Evolutionary conservation across 208 protist genomes (phyloP).

Genomic region (Trypanosomatidae sp.): DNA sequence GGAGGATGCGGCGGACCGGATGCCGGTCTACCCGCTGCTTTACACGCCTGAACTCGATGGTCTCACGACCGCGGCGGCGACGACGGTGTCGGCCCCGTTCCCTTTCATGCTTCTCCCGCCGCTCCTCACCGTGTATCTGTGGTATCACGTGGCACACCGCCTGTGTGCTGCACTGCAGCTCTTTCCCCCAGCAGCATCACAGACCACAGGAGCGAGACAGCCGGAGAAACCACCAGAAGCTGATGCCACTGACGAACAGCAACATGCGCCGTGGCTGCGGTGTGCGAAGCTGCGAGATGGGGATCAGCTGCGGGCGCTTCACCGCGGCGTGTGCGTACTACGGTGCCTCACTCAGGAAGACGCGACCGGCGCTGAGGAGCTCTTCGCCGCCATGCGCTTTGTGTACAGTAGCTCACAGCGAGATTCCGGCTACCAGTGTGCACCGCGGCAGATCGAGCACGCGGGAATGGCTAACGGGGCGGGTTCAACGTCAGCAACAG

Average conservation of each 20-base stretch:
- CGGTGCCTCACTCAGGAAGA: constrained; percentile 21
- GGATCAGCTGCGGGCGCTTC: constrained; percentile 6
- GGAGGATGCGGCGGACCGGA: not conserved
- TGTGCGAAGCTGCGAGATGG: constrained; percentile 4
- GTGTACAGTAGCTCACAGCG: not conserved
- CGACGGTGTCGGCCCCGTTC: constrained; percentile 10
- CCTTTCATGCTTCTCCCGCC: constrained; percentile 24
- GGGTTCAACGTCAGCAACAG: not conserved
- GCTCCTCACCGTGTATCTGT: constrained; percentile 26
- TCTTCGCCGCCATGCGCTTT: constrained; percentile 28
- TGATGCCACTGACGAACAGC: not conserved
- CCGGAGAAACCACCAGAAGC: not conserved
- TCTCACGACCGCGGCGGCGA: not conserved
- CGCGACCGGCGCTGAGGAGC: constrained; percentile 6
- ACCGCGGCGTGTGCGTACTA: constrained; percentile 27
- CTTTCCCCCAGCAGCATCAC: constrained; percentile 1
- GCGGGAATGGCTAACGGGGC: not conserved
- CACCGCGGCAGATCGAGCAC: not conserved
- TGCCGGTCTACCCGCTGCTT: constrained; percentile 21
- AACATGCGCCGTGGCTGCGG: constrained; percentile 7
- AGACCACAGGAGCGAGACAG: not conserved
- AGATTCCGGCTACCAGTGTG: not conserved
- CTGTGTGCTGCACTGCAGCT: constrained; percentile 18
- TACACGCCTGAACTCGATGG: not conserved
- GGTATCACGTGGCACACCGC: constrained; percentile 24